A percentile compares a stretch with the other conserved stretches of the same genome.
Evolutionary conservation across 176 grass and related monocot genomes (phyloP).

Genomic region (Chrysopogon serrulatus): DNA sequence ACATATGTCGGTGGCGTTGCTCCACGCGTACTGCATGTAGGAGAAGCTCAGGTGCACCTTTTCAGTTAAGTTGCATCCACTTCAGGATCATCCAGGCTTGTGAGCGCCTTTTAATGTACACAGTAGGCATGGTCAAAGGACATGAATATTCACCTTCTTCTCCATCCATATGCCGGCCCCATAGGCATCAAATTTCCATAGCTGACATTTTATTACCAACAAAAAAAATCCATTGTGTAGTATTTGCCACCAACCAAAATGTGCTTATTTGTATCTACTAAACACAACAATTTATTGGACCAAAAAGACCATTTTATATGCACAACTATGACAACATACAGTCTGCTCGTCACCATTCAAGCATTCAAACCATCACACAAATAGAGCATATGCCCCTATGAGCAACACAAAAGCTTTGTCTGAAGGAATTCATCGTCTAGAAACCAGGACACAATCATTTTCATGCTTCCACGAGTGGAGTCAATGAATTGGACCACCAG

Average conservation of each 20-base stretch:
- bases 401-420: background rate
- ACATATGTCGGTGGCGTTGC: too few relatives aligned
- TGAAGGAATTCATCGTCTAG: background rate
- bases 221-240: background rate
- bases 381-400: background rate
- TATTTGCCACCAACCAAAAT: background rate
- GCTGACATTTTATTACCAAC: background rate
- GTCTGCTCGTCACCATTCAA: background rate
- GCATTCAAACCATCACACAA: background rate
- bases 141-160: background rate
- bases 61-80: too few relatives aligned
- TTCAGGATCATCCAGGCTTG: too few relatives aligned
- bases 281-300: background rate
- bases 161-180: background rate
- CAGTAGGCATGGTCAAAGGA: too few relatives aligned
- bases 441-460: too few relatives aligned
- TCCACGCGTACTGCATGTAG: too few relatives aligned
- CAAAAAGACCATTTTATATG: background rate
- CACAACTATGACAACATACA: too few relatives aligned
- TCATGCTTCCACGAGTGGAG: background rate
- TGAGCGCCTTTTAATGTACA: too few relatives aligned
- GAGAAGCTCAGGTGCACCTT: too few relatives aligned
- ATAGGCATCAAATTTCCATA: background rate
- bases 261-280: background rate
- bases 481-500: too few relatives aligned